A percentile compares a stretch with the other conserved stretches of the same genome.
phyloP scores from a whole-genome alignment of 2,329 filamentous ascomycete genomes.

The Colletotrichum costaricense region DNA sequence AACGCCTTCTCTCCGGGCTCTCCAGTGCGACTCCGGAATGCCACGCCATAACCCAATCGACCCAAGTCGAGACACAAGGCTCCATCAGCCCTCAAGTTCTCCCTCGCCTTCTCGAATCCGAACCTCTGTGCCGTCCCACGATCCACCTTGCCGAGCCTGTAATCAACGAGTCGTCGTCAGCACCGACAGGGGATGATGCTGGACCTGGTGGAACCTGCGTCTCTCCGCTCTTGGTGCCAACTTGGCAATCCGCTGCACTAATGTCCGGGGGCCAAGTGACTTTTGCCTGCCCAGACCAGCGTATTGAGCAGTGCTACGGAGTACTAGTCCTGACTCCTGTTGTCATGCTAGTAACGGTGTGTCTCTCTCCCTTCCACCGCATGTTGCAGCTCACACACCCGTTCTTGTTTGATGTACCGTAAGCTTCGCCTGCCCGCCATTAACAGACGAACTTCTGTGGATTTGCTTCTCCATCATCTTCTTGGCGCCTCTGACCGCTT shows the following conservation, averaged over 20 bases:
- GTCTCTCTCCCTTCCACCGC: constrained; percentile 5
- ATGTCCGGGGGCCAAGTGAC: not conserved
- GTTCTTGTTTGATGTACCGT: constrained; percentile 12
- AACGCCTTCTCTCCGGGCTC: not conserved
- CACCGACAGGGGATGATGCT: constrained; percentile 24
- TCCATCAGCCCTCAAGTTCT: not conserved
- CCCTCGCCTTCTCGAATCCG: constrained; percentile 26
- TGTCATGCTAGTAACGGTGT: constrained; percentile 1
- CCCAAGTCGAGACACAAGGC: constrained; percentile 3
- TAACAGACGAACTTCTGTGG: not conserved
- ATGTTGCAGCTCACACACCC: constrained; percentile 13
- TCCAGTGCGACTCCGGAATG: not conserved
- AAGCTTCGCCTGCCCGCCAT: not conserved
- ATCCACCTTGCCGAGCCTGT: constrained; percentile 34
- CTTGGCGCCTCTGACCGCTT: constrained; percentile 11
- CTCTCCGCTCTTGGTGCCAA: constrained; percentile 30
- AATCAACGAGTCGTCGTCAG: constrained; percentile 35
- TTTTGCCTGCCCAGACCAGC: not conserved
- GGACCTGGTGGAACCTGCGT: constrained; percentile 22
- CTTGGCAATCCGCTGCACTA: constrained; percentile 28
- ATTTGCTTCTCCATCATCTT: constrained; percentile 1
- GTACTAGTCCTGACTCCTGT: not conserved
- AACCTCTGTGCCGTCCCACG: constrained; percentile 16
- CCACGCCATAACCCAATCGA: constrained; percentile 7
- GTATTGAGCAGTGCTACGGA: not conserved